phyloP scores from a whole-genome alignment of 805 yeast genomes.

The Priceomyces medius region DNA sequence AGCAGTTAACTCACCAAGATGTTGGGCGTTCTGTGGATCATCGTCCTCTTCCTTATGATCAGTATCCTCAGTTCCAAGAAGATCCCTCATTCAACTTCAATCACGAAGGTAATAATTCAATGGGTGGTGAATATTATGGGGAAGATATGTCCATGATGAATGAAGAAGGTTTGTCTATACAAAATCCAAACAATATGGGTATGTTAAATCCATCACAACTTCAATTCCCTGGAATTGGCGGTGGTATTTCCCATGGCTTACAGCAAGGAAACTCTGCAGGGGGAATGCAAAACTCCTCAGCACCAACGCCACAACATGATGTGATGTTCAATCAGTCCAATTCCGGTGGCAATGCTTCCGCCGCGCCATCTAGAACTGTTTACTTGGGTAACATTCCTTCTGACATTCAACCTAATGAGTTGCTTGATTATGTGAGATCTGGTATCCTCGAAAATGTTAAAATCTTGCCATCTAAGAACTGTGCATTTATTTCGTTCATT shows the following conservation, averaged over 20 bases:
- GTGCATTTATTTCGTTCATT: conserved; percentile 87
- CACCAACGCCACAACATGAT: conserved; percentile 8
- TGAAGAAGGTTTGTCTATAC: conserved; percentile 11
- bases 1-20: conserved; percentile 12
- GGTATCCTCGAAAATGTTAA: conserved; percentile 82
- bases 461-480: conserved; percentile 78
- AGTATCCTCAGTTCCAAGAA: conserved; percentile 19
- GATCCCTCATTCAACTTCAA: conserved; percentile 13
- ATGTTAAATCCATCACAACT: conserved; percentile 9
- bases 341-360: conserved; percentile 11
- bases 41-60: conserved; percentile 16
- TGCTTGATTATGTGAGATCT: conserved; percentile 86
- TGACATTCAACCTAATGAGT: conserved; percentile 75
- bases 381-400: conserved; percentile 85
- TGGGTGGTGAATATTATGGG: conserved; percentile 22
- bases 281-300: conserved; percentile 1
- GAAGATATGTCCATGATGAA: conserved; percentile 20
- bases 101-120: conserved; percentile 11
- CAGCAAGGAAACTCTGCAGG: conserved; percentile 4
- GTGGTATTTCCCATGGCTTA: conserved; percentile 2
- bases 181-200: conserved; percentile 8
- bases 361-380: conserved; percentile 79
- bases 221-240: conserved; percentile 5
- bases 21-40: conserved; percentile 14
- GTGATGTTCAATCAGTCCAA: conserved; percentile 9